phyloP scores from a whole-genome alignment of 495 filamentous ascomycete genomes.

The Margaritispora aquatica region DNA sequence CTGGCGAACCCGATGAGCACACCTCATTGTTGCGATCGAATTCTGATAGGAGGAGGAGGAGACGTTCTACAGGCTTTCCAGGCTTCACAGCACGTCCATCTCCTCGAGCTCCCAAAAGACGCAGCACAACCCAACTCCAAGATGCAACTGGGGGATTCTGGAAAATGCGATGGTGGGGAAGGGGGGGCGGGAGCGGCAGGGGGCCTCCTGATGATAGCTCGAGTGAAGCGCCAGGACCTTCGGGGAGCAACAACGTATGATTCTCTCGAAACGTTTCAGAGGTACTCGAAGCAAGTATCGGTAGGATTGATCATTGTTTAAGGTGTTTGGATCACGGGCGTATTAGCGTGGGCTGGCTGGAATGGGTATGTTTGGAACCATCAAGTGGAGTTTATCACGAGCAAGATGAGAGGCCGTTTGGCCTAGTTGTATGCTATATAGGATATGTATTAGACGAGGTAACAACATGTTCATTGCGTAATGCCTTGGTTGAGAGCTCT shows the following conservation, averaged over 20 bases:
- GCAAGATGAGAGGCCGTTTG: not conserved
- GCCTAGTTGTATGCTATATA: not conserved
- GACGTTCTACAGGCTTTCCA: conserved; percentile 48
- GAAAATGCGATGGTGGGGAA: conserved; percentile 26
- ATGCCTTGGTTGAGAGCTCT: not conserved
- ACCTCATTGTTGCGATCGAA: conserved; percentile 21
- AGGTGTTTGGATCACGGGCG: not conserved
- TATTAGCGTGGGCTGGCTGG: not conserved
- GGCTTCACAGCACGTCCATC: conserved; percentile 40
- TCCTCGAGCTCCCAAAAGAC: conserved; percentile 6
- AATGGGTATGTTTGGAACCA: not conserved
- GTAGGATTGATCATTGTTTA: not conserved
- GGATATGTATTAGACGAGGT: not conserved
- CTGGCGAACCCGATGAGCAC: conserved; percentile 23
- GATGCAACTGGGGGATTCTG: conserved; percentile 19
- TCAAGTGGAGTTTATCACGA: not conserved
- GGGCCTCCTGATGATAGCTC: conserved; percentile 10
- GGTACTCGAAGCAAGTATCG: not conserved
- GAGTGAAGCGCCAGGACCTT: conserved; percentile 7
- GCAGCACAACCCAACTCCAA: conserved; percentile 5
- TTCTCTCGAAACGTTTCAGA: not conserved
- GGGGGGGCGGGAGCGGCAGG: conserved; percentile 11
- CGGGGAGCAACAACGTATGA: not conserved
- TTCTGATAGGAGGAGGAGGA: conserved; percentile 10
- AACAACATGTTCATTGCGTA: not conserved